Conservation (phyloP, 257 asterid species). For the Nicotiana knightiana region DNA sequence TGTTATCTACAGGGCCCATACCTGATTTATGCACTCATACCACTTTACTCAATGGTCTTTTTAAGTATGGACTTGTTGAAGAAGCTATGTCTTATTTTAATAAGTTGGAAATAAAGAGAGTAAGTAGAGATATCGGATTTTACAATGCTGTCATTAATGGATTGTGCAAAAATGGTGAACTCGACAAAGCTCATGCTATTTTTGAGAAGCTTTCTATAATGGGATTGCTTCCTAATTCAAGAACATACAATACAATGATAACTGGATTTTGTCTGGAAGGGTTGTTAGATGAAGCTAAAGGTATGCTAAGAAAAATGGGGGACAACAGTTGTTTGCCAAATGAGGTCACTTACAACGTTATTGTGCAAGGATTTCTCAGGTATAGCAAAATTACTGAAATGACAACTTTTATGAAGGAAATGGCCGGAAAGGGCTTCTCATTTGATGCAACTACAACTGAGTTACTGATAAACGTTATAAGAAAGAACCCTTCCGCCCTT, state of each 20-base stretch:
- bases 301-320: not conserved
- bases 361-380: too few species aligned
- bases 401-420: conserved; percentile 5
- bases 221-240: not conserved
- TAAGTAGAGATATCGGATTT: not conserved
- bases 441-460: not conserved
- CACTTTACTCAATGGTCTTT: conserved; percentile 9
- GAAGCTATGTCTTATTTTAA: not conserved
- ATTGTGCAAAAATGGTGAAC: not conserved
- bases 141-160: conserved; percentile 7
- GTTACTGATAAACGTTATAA: not conserved
- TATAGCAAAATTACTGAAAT: not conserved
- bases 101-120: not conserved
- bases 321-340: not conserved
- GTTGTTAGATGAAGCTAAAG: conserved; percentile 14
- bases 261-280: conserved; percentile 8
- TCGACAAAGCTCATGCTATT: not conserved
- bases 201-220: not conserved
- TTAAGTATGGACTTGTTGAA: not conserved
- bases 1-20: not conserved
- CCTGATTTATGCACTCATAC: not conserved
- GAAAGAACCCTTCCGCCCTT: not conserved
- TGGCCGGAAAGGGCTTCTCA: conserved; percentile 1
- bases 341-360: not conserved
- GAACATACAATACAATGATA: not conserved